phyloP scores from a whole-genome alignment of 2,329 filamentous ascomycete species.

The Thermochaetoides dissita region DNA sequence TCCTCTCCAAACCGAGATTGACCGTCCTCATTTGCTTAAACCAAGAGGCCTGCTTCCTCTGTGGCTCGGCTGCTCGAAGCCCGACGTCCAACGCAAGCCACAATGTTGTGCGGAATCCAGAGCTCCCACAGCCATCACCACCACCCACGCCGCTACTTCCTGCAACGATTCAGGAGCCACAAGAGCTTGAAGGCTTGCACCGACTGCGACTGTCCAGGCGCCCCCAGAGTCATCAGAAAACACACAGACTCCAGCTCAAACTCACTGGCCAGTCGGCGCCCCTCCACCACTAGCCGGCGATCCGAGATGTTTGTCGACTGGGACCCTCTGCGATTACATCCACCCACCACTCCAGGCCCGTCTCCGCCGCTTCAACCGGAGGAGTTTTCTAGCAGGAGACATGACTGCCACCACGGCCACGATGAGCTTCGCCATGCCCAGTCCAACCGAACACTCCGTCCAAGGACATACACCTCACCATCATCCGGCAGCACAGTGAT shows the following conservation, averaged over 20 bases:
- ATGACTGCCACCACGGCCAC: conserved; percentile 4
- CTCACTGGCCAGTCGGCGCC: conserved; percentile 6
- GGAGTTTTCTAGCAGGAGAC: neutral
- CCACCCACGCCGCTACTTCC: conserved; percentile 9
- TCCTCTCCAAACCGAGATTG: too few species aligned
- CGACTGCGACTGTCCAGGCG: neutral
- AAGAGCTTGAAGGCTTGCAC: conserved; percentile 7
- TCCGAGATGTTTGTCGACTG: conserved; percentile 18
- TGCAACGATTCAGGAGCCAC: conserved; percentile 16
- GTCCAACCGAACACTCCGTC: conserved; percentile 5
- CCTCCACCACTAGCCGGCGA: conserved; percentile 12
- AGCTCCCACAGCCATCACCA: neutral
- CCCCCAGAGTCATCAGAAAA: neutral
- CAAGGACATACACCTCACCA: too few species aligned
- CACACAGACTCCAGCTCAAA: neutral
- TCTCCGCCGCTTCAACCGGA: conserved; percentile 7
- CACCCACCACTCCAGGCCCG: conserved; percentile 12
- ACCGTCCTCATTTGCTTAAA: too few species aligned
- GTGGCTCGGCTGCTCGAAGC: too few species aligned
- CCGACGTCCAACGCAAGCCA: conserved; percentile 1
- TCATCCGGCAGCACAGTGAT: conserved; percentile 13
- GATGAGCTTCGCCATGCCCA: conserved; percentile 10
- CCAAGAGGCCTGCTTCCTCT: too few species aligned
- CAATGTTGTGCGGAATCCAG: conserved; percentile 14
- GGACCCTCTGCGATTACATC: conserved; percentile 23